phyloP scores from a whole-genome alignment of 352 stramenopile genomes.

The Phytopythium chamaehyphon region DNA sequence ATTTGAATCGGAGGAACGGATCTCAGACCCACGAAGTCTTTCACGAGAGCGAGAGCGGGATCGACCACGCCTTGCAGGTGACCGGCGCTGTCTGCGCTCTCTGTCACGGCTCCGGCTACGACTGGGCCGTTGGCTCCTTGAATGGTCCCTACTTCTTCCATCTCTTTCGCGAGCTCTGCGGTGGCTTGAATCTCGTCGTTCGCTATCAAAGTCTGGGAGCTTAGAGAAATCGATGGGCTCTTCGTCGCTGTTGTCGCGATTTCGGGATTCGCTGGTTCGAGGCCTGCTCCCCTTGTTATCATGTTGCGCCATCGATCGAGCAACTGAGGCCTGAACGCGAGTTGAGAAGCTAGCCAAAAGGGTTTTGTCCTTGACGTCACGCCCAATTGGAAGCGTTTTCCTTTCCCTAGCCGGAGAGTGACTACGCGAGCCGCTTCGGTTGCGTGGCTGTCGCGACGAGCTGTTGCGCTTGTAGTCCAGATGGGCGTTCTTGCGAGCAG shows the following conservation, averaged over 20 bases:
- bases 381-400: constrained; percentile 34
- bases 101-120: constrained; percentile 30
- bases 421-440: not conserved
- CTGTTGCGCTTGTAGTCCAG: constrained; percentile 69
- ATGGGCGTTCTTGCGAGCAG: constrained; percentile 49
- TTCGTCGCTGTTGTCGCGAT: constrained; percentile 39
- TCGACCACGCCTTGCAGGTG: not conserved
- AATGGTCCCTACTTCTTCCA: not conserved
- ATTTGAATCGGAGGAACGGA: not conserved
- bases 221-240: constrained; percentile 80
- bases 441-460: constrained; percentile 16
- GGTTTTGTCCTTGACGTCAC: constrained; percentile 56
- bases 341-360: constrained; percentile 59
- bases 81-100: constrained; percentile 9
- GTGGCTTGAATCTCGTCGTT: not conserved
- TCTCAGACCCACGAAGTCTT: constrained; percentile 6
- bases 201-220: constrained; percentile 54
- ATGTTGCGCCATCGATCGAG: constrained; percentile 22
- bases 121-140: constrained; percentile 22
- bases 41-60: constrained; percentile 24
- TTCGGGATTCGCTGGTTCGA: not conserved
- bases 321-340: constrained; percentile 50
- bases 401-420: constrained; percentile 3
- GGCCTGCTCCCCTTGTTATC: constrained; percentile 5
- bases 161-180: constrained; percentile 9